Evolutionary conservation across 495 filamentous ascomycete genomes (phyloP).

Genomic region (Halenospora varia): DNA sequence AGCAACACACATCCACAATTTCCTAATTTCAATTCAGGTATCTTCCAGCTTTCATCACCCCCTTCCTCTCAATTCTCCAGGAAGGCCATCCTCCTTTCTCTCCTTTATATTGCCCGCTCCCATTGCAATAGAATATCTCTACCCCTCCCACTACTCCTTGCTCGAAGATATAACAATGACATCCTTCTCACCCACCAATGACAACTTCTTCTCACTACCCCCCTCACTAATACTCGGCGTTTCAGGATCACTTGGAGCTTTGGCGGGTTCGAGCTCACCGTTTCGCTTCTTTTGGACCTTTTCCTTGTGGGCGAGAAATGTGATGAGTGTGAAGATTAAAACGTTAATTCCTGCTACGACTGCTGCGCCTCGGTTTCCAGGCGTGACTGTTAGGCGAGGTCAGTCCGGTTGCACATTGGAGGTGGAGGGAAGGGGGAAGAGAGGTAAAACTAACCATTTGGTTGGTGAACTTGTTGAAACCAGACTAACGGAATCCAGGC

Average conservation of each 20-base stretch:
- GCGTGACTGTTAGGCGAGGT: slow-evolving; percentile 4
- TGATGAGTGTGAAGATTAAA: slow-evolving; percentile 10
- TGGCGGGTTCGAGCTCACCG: slow-evolving; percentile 2
- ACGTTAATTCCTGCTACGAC: slow-evolving; percentile 16
- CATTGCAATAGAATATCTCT: too few relatives aligned
- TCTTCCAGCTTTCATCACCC: too few relatives aligned
- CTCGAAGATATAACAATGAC: background rate
- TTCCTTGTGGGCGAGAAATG: slow-evolving; percentile 12
- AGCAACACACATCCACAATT: too few relatives aligned
- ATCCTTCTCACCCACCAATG: slow-evolving; percentile 3
- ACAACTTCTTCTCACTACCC: slow-evolving; percentile 9
- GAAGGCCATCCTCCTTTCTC: too few relatives aligned
- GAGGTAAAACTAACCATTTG: slow-evolving; percentile 6
- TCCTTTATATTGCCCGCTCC: too few relatives aligned
- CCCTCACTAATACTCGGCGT: background rate
- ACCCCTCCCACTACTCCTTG: too few relatives aligned
- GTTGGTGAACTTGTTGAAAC: slow-evolving; percentile 19
- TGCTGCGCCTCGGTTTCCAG: slow-evolving; percentile 16
- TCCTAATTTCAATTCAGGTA: too few relatives aligned
- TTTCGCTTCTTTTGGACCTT: slow-evolving; percentile 13
- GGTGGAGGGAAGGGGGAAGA: background rate
- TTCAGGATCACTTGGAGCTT: background rate
- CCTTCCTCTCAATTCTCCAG: too few relatives aligned
- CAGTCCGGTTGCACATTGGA: background rate
- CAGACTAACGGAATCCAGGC: slow-evolving; percentile 19